These are phyloP conservation scores for Lentinula raphanica DNA, from an alignment of 768 basidiomycete genomes.

Conservation along the genomic window DNA sequence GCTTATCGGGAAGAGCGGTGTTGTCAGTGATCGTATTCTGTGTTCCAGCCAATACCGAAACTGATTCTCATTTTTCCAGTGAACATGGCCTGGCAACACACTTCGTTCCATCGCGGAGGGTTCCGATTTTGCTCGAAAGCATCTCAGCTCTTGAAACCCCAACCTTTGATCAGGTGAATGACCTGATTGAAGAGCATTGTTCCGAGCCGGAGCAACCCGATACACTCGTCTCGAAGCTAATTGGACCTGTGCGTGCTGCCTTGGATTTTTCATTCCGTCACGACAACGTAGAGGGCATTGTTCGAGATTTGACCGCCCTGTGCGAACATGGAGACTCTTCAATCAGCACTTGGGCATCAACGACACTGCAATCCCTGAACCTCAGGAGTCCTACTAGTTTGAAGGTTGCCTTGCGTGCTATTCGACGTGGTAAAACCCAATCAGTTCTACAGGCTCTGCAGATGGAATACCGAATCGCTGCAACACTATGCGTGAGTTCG, in stretches of 20 bases:
- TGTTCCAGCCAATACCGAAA: neutral
- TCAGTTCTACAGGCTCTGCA: slow-evolving; percentile 62
- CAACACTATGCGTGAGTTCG: slow-evolving; percentile 79
- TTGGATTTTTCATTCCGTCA: slow-evolving; percentile 78
- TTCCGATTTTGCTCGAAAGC: slow-evolving; percentile 66
- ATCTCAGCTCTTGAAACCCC: slow-evolving; percentile 54
- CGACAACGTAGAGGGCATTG: slow-evolving; percentile 65
- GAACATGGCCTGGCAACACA: slow-evolving; percentile 94
- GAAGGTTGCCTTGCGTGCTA: slow-evolving; percentile 79
- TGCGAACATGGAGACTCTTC: slow-evolving; percentile 31
- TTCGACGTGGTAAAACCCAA: slow-evolving; percentile 64
- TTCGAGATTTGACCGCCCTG: slow-evolving; percentile 49
- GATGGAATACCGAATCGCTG: slow-evolving; percentile 86
- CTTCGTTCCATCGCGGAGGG: slow-evolving; percentile 72
- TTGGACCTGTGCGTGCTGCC: slow-evolving; percentile 63
- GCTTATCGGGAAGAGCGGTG: slow-evolving; percentile 71
- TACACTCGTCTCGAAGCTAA: slow-evolving; percentile 39
- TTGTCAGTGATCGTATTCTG: slow-evolving; percentile 53
- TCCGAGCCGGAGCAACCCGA: slow-evolving; percentile 63
- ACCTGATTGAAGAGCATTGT: slow-evolving; percentile 67
- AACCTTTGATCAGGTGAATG: slow-evolving; percentile 33
- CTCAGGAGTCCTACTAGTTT: slow-evolving; percentile 87
- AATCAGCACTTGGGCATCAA: slow-evolving; percentile 68
- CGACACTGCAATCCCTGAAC: slow-evolving; percentile 58
- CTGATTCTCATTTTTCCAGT: slow-evolving; percentile 34